Base-by-base conservation (phyloP, 495 filamentous ascomycete species). In the Xylaria nigripes region DNA sequence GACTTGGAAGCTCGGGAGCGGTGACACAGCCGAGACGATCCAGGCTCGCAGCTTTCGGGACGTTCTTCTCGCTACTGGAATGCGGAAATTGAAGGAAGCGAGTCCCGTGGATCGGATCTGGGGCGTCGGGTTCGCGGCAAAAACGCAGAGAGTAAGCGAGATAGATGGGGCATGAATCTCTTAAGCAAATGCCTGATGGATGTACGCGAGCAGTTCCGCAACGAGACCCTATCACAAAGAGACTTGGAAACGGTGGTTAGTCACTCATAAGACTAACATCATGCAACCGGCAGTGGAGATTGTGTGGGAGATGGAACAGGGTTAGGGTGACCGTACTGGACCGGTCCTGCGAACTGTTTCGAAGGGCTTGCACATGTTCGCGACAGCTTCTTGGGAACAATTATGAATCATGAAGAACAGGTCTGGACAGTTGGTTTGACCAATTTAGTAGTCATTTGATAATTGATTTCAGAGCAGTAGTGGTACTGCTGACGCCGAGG, bases 121-220 rank as follows among this genome's bases (percentile, higher is more conserved):
- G 85, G 85, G 85, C 6, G 66, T 88, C 29, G 85, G 85, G 12
- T 85, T 81, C 63, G 66, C 57, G 1, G 73, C 72, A 27, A 68
- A 60, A 71, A 72, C 56, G 83, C 81, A 0, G 71, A 63, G 48
- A 49, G 15, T 8, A 77, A 70, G 55, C 70, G 79, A 23, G 57
- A 62, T 18, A 57, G 67, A 38, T 88, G 86, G 85, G 85, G 86
- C 42, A 51, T 77, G 68, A 89, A 88, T 68, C 62, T 87, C 54
- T 61, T 88, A 56, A 85, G 86, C 5, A 83, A 82, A 69, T 67
- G 60, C 43, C 52, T 70, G 48, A 68, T 72, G 68, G 60, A 56
- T 10, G 66, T 68, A 30, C 61, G 82, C 56, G 75, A 73, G 66
- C 56, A 68, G 58, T 72, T 82, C 24, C 68, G 75, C 57, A 60